phyloP scores from a whole-genome alignment of 768 basidiomycete species.

The Sutorius australiensis region DNA sequence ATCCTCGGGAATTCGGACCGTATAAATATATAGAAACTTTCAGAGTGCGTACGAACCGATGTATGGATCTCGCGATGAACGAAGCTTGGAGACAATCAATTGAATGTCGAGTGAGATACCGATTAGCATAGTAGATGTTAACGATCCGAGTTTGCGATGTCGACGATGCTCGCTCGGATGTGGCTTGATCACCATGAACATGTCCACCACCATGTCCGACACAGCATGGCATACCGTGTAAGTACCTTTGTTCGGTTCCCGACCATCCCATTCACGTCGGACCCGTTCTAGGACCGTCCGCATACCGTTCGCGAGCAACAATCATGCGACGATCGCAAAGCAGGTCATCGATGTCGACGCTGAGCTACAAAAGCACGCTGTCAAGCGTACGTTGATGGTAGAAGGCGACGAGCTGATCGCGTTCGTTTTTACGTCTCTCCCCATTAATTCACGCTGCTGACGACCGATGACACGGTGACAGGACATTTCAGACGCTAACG shows the following conservation, averaged over 20 bases:
- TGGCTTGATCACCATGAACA: not conserved
- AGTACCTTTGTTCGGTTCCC: constrained; percentile 13
- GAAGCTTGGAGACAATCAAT: not conserved
- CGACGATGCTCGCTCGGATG: not conserved
- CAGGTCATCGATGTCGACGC: constrained; percentile 83
- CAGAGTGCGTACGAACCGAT: not conserved
- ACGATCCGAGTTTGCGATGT: not conserved
- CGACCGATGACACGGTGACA: constrained; percentile 22
- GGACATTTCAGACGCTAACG: constrained; percentile 74
- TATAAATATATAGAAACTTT: not conserved
- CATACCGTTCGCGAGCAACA: constrained; percentile 69
- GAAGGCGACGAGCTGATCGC: constrained; percentile 68
- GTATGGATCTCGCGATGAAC: not conserved
- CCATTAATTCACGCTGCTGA: constrained; percentile 1
- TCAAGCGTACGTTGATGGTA: constrained; percentile 65
- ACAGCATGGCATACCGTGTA: constrained; percentile 55
- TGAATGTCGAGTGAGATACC: not conserved
- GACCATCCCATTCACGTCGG: not conserved
- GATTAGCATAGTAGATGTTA: not conserved
- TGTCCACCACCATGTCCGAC: constrained; percentile 24
- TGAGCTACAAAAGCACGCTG: constrained; percentile 78
- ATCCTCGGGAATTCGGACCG: not conserved
- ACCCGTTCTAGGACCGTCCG: constrained; percentile 51
- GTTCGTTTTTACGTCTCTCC: constrained; percentile 43
- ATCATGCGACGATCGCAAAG: constrained; percentile 79